Percentiles rank a stretch among this genome's conserved stretches.
Conservation (phyloP, 495 filamentous ascomycete species). For the Pseudevernia furfuracea region DNA sequence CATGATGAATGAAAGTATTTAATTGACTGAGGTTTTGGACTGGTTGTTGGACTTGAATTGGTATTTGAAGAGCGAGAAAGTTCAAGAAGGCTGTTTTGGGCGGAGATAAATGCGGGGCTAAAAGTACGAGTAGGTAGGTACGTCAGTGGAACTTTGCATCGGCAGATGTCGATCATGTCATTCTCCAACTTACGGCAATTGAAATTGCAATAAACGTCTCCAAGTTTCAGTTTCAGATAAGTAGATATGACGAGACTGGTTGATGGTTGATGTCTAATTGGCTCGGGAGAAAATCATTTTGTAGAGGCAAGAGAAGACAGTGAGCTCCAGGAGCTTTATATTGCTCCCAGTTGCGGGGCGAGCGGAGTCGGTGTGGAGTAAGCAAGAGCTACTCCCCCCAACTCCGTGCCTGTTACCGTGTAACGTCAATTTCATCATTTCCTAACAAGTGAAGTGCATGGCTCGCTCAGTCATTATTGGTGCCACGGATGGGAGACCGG, state of each 20-base stretch:
- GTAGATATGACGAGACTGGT: no score
- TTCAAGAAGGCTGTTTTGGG: not conserved
- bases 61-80: not conserved
- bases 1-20: constrained; percentile 44
- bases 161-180: not conserved
- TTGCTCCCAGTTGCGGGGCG: not conserved
- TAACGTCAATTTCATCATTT: not conserved
- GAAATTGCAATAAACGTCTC: no score
- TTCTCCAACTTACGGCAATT: not conserved
- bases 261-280: no score
- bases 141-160: not conserved
- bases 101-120: not conserved
- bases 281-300: no score
- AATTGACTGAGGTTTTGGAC: not conserved
- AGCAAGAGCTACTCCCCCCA: not conserved
- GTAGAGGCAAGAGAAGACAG: no score
- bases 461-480: no score
- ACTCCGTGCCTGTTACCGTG: not conserved
- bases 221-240: no score
- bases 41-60: not conserved
- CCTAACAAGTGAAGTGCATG: no score
- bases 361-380: not conserved
- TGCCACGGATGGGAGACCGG: not conserved
- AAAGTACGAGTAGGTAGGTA: not conserved
- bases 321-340: not conserved